Conservation (phyloP, 768 basidiomycete genomes). For the Tephrocybe rancida region DNA sequence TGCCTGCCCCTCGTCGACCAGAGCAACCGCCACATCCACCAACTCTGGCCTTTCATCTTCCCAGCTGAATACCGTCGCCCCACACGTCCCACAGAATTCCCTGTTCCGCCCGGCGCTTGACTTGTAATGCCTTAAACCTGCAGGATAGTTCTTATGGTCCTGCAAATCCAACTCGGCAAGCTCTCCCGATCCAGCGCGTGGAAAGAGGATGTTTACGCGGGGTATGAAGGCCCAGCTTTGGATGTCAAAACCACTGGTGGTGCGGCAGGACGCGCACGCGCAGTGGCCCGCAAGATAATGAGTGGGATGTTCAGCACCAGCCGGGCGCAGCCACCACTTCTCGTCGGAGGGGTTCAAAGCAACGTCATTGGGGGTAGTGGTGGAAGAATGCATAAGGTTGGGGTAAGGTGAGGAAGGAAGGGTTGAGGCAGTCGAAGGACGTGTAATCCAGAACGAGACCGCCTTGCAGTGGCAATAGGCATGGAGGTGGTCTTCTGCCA, state of each 20-base stretch:
- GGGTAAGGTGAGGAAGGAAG: slow-evolving; percentile 20
- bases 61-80: slow-evolving; percentile 34
- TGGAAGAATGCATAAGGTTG: slow-evolving; percentile 20
- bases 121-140: slow-evolving; percentile 24
- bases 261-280: slow-evolving; percentile 26
- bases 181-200: slow-evolving; percentile 10
- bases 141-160: slow-evolving; percentile 15
- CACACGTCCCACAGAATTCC: slow-evolving; percentile 32
- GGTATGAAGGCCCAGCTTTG: slow-evolving; percentile 28
- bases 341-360: slow-evolving; percentile 18
- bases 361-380: slow-evolving; percentile 5
- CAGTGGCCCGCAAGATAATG: slow-evolving; percentile 28
- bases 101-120: slow-evolving; percentile 24
- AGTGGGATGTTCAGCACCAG: slow-evolving; percentile 15
- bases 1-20: slow-evolving; percentile 17
- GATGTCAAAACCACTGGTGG: slow-evolving; percentile 25
- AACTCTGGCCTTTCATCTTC: slow-evolving; percentile 22
- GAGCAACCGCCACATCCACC: slow-evolving; percentile 24
- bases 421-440: slow-evolving; percentile 17
- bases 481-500: slow-evolving; percentile 7
- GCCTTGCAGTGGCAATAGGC: slow-evolving; percentile 19
- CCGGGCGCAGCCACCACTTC: slow-evolving; percentile 30
- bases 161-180: slow-evolving; percentile 17
- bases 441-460: slow-evolving; percentile 18
- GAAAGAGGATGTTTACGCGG: slow-evolving; percentile 20